Evolutionary conservation across 2,329 filamentous ascomycete species (phyloP), one percentile per base, ranked within the genome.

Genomic region (Ceratocystis papillata): DNA sequence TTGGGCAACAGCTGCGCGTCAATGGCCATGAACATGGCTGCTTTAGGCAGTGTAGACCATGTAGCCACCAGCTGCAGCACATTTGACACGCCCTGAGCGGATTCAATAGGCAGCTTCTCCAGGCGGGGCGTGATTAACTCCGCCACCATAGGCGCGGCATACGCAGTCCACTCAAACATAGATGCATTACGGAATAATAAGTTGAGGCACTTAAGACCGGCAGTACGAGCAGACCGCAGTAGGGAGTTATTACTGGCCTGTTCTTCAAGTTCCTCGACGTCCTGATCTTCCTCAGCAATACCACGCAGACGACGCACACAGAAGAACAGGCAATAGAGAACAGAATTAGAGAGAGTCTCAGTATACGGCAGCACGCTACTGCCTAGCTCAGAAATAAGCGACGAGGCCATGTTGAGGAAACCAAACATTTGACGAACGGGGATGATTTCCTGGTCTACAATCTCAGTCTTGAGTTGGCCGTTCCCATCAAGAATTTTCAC

Each of bases 391-490:
- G 88, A 87, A 68, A 97, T 85, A 73, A 97, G 84, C 10, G 93
- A 86, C 68, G 91, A 87, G 62, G 94, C 81, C 90, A 97, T 94
- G 73, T 95, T 96, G 63, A 96, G 78, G 73, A 96, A 85, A 78
- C 95, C 94, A 67, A 94, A 83, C 74, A 96, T 93, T 74, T 92
- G 94, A 71, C 92, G 84, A 10, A 82, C 76, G 17, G 83, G 81
- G 30, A 92, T 76, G 12, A 87, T 69, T 57, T 89, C 83, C 33
- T 80, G 76, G 0, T 79, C 74, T 62, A 91, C 82, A 0, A 79
- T 73, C 65, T 81, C 77, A 2, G 81, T 76, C 5, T 84, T 71
- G n/a, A 68, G 50, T 3, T 33, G 17, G 4, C 76, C 71, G 0
- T 76, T 73, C 10, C 80, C 76, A 63, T 82, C 78, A 20, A 88